These are phyloP conservation scores for Avena atlantica DNA, from an alignment of 176 grass and related monocot genomes.

Conservation along the genomic window DNA sequence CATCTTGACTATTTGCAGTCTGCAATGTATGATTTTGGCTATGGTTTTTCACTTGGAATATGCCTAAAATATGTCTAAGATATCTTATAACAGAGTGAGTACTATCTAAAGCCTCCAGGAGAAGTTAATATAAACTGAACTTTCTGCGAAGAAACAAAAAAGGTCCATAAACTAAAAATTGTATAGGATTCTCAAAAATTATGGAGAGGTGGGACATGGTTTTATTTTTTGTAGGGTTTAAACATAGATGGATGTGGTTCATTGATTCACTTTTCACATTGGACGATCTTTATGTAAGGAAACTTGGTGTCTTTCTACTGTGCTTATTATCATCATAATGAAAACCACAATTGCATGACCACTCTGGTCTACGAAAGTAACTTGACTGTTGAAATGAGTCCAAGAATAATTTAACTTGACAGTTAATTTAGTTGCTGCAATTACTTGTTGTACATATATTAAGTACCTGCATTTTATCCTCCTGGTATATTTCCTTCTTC, in stretches of 20 bases:
- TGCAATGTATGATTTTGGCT: background rate
- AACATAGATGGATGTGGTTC: slow-evolving; percentile 5
- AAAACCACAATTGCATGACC: no score
- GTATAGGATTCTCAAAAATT: slow-evolving; percentile 18
- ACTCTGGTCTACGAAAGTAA: no score
- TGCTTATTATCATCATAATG: no score
- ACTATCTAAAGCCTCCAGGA: background rate
- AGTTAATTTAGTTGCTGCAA: no score
- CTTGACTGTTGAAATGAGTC: no score
- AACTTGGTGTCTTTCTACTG: no score
- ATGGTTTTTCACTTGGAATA: no score
- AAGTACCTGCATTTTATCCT: background rate
- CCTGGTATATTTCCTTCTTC: background rate
- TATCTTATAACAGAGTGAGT: background rate
- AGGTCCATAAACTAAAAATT: slow-evolving; percentile 18
- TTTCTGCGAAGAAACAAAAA: background rate
- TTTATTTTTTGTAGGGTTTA: slow-evolving; percentile 34
- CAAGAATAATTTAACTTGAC: no score
- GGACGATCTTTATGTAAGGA: no score
- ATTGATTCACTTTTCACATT: no score
- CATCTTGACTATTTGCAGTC: background rate
- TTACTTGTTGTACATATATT: no score
- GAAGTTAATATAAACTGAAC: background rate
- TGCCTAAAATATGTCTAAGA: background rate
- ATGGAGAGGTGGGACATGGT: background rate